Base-by-base conservation (phyloP, 306 rosid species). In the Potentilla sterilis region DNA sequence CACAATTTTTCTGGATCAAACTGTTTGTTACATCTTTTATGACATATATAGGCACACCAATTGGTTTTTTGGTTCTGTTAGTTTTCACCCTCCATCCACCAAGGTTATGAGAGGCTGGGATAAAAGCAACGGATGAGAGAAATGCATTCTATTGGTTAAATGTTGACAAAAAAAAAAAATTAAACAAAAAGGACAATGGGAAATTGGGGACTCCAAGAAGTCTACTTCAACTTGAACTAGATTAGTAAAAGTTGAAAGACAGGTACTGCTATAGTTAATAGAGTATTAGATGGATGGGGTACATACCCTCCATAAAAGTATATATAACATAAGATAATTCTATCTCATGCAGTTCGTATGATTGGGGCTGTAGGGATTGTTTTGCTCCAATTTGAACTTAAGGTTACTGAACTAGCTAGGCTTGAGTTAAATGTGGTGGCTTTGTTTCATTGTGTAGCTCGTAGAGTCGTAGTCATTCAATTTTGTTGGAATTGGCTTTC, bases 381-480 rank as follows among this genome's bases (percentile, higher is more conserved):
- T 52, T 19, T 52, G 24, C 59, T 52, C 24, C 24, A 7, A 1
- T 52, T 52, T 52, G 11, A 52, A 13, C 19, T 47, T 47, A 13
- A 47, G 52, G 52, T 47, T 52, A n/a, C 59, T 52, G 59, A 52
- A 52, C 59, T 52, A 52, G 59, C 28, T 52, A 52, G 59, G 24
- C 59, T 52, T 4, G 4, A 19, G 24, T n/a, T 52, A 52, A 19
- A 52, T 19, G 59, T 19, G 28, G 11, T 52, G 11, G 11, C 11
- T 19, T 52, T 52, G 59, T 52, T 11, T 19, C 59, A 19, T 19
- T 19, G 1, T 52, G 59, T 52, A 0, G 59, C 59, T 52, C 4
- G 9, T 52, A 8, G 18, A 28, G 28, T 28, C 28, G 28, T 28
- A 28, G 28, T 5, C 59, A 7, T 52, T 52, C 12, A 52, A 2